Evolutionary conservation across 768 basidiomycete species (phyloP).

Genomic region (Leucocoprinus sp.): DNA sequence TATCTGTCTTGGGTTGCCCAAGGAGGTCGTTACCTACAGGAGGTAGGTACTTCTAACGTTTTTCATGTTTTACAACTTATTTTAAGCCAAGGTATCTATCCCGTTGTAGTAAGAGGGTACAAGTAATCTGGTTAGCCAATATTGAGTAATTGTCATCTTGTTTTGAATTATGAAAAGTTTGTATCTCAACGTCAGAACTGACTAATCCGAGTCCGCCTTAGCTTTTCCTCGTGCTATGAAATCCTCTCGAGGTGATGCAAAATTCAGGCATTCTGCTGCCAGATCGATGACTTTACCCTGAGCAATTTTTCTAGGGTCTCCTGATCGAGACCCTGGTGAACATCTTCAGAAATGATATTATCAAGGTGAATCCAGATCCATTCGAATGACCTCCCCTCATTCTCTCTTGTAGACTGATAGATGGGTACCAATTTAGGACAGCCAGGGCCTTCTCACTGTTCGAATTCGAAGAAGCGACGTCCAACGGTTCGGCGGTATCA

Average conservation of each 20-base stretch:
- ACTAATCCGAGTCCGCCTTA: too few species aligned
- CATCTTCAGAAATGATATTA: slow-evolving; percentile 13
- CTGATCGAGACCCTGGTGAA: neutral
- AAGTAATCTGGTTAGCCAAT: too few species aligned
- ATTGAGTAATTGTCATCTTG: too few species aligned
- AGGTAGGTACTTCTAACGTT: slow-evolving; percentile 33
- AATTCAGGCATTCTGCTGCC: slow-evolving; percentile 23
- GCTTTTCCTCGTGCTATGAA: slow-evolving; percentile 18
- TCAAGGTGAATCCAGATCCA: slow-evolving; percentile 39
- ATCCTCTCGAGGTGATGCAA: slow-evolving; percentile 50
- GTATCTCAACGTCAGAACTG: too few species aligned
- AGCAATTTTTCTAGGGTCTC: slow-evolving; percentile 13
- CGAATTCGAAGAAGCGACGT: slow-evolving; percentile 44
- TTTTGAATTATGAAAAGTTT: too few species aligned
- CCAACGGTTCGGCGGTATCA: slow-evolving; percentile 27
- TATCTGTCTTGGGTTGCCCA: slow-evolving; percentile 38
- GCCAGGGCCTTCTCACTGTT: slow-evolving; percentile 31
- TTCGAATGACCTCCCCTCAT: slow-evolving; percentile 34
- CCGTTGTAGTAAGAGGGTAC: slow-evolving; percentile 7
- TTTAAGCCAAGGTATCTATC: slow-evolving; percentile 2
- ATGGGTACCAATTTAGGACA: slow-evolving; percentile 35
- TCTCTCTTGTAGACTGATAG: slow-evolving; percentile 33
- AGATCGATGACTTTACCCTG: slow-evolving; percentile 34
- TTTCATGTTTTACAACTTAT: too few species aligned
- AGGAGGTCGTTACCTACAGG: slow-evolving; percentile 49